phyloP scores from a whole-genome alignment of 805 yeast genomes.

The Kodamaea leandrae region DNA sequence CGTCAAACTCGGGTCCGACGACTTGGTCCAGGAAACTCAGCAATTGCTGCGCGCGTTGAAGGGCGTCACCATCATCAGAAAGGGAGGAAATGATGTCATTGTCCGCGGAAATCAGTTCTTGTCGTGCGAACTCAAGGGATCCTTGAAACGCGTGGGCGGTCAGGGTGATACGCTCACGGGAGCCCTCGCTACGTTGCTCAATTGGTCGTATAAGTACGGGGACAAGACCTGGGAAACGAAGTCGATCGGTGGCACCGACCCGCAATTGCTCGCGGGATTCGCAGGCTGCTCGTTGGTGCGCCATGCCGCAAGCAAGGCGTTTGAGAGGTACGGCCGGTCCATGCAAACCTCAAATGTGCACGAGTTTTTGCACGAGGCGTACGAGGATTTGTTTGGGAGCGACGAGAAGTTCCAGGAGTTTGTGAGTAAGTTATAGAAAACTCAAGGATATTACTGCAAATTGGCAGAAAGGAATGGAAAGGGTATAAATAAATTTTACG shows the following conservation, averaged over 20 bases:
- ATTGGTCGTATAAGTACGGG: constrained; percentile 73
- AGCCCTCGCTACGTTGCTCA: constrained; percentile 72
- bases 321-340: constrained; percentile 60
- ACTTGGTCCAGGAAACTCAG: constrained; percentile 5
- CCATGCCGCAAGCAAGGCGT: constrained; percentile 64
- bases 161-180: constrained; percentile 96
- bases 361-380: constrained; percentile 51
- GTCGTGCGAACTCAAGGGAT: constrained; percentile 53
- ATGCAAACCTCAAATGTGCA: constrained; percentile 86
- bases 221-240: constrained; percentile 48
- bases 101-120: constrained; percentile 47
- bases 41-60: constrained; percentile 48
- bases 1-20: constrained; percentile 22
- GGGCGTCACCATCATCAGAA: constrained; percentile 63
- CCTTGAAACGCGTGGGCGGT: constrained; percentile 85
- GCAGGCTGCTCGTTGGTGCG: constrained; percentile 73
- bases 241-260: constrained; percentile 16
- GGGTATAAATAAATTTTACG: too few species aligned
- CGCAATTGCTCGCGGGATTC: constrained; percentile 55
- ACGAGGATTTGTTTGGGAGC: constrained; percentile 28
- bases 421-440: too few species aligned
- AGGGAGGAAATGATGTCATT: constrained; percentile 68
- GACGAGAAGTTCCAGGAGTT: neutral
- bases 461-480: too few species aligned
- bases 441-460: too few species aligned